Conservation (phyloP, 306 rosid species). For the Cercis canadensis region DNA sequence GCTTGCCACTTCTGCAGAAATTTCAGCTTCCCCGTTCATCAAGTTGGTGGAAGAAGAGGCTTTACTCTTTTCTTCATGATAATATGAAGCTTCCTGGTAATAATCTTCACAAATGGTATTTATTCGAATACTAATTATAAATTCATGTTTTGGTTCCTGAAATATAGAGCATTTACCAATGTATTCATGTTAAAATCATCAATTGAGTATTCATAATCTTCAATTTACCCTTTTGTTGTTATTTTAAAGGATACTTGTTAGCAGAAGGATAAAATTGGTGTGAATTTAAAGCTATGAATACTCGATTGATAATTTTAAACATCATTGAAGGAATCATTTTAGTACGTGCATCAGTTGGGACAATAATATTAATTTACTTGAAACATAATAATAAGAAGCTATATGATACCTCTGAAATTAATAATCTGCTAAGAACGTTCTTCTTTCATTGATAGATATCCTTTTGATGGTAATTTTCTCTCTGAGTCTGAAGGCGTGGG, state of each 20-base stretch:
- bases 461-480: slow-evolving; percentile 87
- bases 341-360: neutral
- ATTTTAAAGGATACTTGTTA: slow-evolving; percentile 2
- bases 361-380: neutral
- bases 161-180: neutral
- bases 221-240: slow-evolving; percentile 16
- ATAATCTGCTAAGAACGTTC: slow-evolving; percentile 42
- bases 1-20: slow-evolving; percentile 59
- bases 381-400: slow-evolving; percentile 5
- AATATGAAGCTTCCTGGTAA: slow-evolving; percentile 92
- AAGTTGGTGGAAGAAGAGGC: slow-evolving; percentile 79
- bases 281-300: slow-evolving; percentile 17
- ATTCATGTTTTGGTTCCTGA: slow-evolving; percentile 8
- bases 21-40: slow-evolving; percentile 89
- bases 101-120: slow-evolving; percentile 31
- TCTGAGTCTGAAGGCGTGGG: slow-evolving; percentile 84
- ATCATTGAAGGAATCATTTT: slow-evolving; percentile 26
- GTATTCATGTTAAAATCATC: slow-evolving; percentile 22
- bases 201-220: slow-evolving; percentile 23
- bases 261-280: slow-evolving; percentile 19
- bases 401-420: slow-evolving; percentile 22
- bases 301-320: neutral
- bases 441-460: slow-evolving; percentile 69
- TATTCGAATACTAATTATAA: neutral
- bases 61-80: slow-evolving; percentile 77